A percentile compares a stretch with the other conserved stretches of the same genome.
Evolutionary conservation across 441 rosid genomes (phyloP).

Genomic region (Eruca vesicaria): DNA sequence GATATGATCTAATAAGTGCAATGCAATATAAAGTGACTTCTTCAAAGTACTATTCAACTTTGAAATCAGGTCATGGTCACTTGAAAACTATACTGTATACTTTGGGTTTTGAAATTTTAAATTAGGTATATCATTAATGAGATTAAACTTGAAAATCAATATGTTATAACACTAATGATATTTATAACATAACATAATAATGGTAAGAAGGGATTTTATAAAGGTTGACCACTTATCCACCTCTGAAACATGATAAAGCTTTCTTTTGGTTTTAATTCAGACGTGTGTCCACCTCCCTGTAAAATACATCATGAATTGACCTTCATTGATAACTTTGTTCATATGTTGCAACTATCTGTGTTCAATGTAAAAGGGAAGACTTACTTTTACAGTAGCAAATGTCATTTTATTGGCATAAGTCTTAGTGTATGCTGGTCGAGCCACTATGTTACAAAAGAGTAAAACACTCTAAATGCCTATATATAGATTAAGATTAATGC

Average conservation of each 20-base stretch:
- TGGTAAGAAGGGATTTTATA: neutral
- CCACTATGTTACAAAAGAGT: neutral
- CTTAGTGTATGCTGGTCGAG: neutral
- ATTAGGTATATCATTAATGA: no score
- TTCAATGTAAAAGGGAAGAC: neutral
- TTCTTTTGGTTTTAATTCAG: neutral
- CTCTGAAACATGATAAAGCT: neutral
- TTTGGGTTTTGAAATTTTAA: no score
- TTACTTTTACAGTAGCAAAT: neutral
- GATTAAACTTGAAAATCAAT: no score
- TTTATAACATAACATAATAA: neutral
- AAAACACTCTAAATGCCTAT: neutral
- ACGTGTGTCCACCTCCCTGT: neutral
- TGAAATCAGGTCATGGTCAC: no score
- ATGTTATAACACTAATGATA: neutral
- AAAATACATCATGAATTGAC: neutral
- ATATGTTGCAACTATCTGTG: neutral
- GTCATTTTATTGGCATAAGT: neutral
- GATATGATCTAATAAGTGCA: no score
- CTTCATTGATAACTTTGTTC: neutral
- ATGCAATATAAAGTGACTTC: no score
- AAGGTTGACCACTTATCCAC: neutral
- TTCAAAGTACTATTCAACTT: no score
- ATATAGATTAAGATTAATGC: neutral
- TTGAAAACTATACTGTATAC: no score